A percentile compares a stretch with the other conserved stretches of the same genome.
Evolutionary conservation across 1,139 yeast genomes (phyloP).

Genomic region (Suhomyces yuchorum): DNA sequence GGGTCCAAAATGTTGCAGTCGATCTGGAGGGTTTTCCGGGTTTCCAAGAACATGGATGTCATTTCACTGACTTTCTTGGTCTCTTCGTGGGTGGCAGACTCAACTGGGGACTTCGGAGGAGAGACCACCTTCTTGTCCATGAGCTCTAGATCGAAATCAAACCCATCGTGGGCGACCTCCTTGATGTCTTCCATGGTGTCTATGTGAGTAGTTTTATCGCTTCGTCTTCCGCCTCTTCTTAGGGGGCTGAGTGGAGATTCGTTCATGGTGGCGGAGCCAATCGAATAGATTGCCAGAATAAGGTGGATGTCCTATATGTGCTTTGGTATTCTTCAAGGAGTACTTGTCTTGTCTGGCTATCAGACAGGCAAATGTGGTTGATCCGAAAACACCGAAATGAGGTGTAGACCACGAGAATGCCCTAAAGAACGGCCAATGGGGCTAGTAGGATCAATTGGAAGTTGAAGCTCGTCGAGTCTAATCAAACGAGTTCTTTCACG

Average conservation of each 20-base stretch:
- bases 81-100: constrained; percentile 16
- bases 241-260: constrained; percentile 6
- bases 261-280: neutral
- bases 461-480: neutral
- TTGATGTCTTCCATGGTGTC: constrained; percentile 4
- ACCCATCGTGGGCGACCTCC: constrained; percentile 6
- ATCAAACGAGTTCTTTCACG: neutral
- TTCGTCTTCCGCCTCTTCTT: constrained; percentile 5
- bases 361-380: neutral
- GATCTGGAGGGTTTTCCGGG: constrained; percentile 43
- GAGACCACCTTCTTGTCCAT: neutral
- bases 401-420: neutral
- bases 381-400: neutral
- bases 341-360: neutral
- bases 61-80: constrained; percentile 45
- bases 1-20: constrained; percentile 45
- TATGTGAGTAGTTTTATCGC: neutral
- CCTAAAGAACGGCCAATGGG: neutral
- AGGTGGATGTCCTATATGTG: neutral
- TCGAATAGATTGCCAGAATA: neutral
- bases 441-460: neutral
- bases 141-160: constrained; percentile 7
- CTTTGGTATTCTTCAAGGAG: too few species aligned
- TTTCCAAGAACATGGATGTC: constrained; percentile 44
- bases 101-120: neutral